Conservation (phyloP, 2,329 filamentous ascomycete species). For the Ceratocystis alfenasii region DNA sequence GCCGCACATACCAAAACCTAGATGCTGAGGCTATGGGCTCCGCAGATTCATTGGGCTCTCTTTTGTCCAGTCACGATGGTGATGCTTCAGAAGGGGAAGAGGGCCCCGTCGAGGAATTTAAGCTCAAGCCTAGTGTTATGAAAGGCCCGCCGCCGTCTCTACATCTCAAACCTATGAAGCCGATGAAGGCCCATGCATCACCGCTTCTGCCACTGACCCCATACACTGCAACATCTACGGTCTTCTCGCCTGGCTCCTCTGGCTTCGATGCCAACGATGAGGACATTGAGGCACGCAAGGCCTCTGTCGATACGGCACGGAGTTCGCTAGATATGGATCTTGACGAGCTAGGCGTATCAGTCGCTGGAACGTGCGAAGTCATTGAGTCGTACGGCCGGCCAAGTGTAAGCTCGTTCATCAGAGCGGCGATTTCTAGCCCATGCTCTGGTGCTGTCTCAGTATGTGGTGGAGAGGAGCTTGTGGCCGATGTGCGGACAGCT, state of each 20-base stretch:
- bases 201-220: conserved; percentile 11
- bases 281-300: conserved; percentile 15
- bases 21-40: conserved; percentile 12
- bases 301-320: conserved; percentile 15
- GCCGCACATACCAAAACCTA: conserved; percentile 17
- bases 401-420: conserved; percentile 31
- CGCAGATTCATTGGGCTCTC: conserved; percentile 17
- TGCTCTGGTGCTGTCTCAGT: conserved; percentile 43
- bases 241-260: conserved; percentile 18
- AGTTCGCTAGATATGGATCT: conserved; percentile 18
- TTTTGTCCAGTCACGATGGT: conserved; percentile 12
- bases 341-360: conserved; percentile 15
- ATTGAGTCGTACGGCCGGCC: conserved; percentile 20
- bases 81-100: conserved; percentile 16
- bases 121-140: conserved; percentile 4
- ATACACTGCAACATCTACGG: conserved; percentile 19
- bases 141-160: conserved; percentile 17
- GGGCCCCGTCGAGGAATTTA: not conserved
- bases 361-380: not conserved
- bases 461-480: conserved; percentile 46
- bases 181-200: conserved; percentile 11
- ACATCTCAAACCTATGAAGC: conserved; percentile 16
- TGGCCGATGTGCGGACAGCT: conserved; percentile 42
- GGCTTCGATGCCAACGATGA: conserved; percentile 13
- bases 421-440: conserved; percentile 38